Percentiles rank a stretch among this genome's conserved stretches.
Conservation (phyloP, 164 flowering plant species). For the Nymphaea colorata region DNA sequence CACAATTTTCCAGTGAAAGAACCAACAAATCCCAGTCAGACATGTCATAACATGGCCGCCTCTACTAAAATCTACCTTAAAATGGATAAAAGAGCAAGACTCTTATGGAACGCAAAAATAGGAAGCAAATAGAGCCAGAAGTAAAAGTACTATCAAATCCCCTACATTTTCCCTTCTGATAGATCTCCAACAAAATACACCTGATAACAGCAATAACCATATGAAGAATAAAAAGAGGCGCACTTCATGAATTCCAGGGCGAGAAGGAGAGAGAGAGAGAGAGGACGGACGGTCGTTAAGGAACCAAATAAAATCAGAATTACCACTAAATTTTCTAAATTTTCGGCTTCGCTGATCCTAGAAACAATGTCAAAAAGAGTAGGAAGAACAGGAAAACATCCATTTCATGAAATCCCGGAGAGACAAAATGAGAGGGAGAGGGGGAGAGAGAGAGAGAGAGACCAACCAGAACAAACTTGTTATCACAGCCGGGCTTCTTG, state of each 20-base stretch:
- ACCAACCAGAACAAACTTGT: slow-evolving; percentile 76
- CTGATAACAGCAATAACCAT: no score
- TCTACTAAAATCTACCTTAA: no score
- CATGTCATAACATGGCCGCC: no score
- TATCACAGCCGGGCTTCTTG: slow-evolving; percentile 85
- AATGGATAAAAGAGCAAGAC: no score
- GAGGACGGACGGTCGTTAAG: background rate
- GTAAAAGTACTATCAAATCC: no score
- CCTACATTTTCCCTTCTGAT: background rate
- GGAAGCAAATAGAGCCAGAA: no score
- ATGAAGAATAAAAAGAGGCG: no score
- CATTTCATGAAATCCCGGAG: background rate
- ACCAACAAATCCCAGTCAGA: no score
- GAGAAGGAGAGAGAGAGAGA: no score
- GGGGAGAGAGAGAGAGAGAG: background rate
- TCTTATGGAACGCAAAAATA: no score
- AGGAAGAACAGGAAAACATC: background rate
- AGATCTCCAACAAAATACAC: background rate
- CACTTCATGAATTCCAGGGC: no score
- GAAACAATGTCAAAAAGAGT: slow-evolving; percentile 3
- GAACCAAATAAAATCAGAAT: background rate
- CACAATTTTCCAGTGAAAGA: background rate
- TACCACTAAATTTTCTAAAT: background rate
- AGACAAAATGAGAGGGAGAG: background rate
- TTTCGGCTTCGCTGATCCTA: background rate